Base-by-base conservation (phyloP, 768 basidiomycete genomes). In the Agrocybe chaxingu region DNA sequence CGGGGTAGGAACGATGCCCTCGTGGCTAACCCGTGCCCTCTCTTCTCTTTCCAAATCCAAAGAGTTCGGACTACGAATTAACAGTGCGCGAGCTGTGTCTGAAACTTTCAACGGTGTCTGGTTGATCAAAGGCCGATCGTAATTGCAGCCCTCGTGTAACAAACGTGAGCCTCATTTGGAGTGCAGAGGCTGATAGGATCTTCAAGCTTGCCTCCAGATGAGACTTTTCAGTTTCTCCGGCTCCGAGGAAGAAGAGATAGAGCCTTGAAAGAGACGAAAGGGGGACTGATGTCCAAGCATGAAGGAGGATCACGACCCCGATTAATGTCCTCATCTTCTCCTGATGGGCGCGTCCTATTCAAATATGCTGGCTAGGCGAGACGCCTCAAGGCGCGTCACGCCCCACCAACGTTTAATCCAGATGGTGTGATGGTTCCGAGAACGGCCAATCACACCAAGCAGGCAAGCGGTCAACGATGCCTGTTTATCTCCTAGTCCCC, bases 381-480 rank as follows among this genome's bases (percentile, higher is more conserved):
- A 42, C 42, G 52, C 54, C 59, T 53, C 52, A 56, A 60, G 56
- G 59, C 54, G 46, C 42, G 42, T 37, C 56, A 54, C 42, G 51
- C 42, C 42, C 47, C 51, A 42, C 40, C 41, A 24, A 30, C 24
- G 11, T 47, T 12, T 16, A 13, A 44, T 52, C 33, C 51, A 42
- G 54, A 56, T 55, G 56, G 54, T 47, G 50, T 13, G 37, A 40
- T 52, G 45, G 54, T 53, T 52, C 59, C 59, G 45, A 38, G 13
- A 57, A 50, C 19, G 29, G 42, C 45, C 36, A 35, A 11, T 29
- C 42, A 31, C 11, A 33, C 10, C 45, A 37, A 37, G 42, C 45
- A 53, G 35, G 49, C 49, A 55, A 41, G 35, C 47, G 51, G 47
- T 35, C 45, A 31, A 46, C 24, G 31, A 40, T 13, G 16, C 47